Evolutionary conservation across 164 flowering plant genomes (phyloP).

Genomic region (Stephania japonica): DNA sequence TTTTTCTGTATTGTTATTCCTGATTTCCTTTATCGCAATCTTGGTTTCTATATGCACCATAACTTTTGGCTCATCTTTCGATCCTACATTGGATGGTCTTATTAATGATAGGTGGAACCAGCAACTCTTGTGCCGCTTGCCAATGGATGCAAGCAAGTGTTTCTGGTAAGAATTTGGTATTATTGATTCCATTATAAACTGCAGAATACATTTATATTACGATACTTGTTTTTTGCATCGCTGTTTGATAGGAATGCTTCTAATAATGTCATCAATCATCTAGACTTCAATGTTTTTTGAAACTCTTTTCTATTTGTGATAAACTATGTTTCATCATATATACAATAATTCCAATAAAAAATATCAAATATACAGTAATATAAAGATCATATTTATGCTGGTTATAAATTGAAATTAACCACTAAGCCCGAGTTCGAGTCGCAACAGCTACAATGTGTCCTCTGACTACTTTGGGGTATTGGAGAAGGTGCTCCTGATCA

Average conservation of each 20-base stretch:
- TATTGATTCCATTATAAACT: not conserved
- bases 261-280: not conserved
- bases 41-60: too few species aligned
- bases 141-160: slow-evolving; percentile 94
- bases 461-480: too few species aligned
- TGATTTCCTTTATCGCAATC: too few species aligned
- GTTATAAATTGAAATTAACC: not conserved
- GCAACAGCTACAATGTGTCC: too few species aligned
- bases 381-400: not conserved
- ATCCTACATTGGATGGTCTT: slow-evolving; percentile 5
- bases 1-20: too few species aligned
- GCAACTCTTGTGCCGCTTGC: slow-evolving; percentile 89
- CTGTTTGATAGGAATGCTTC: not conserved
- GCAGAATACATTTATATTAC: not conserved
- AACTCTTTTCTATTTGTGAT: too few species aligned
- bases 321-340: not conserved
- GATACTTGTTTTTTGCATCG: too few species aligned
- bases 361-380: too few species aligned
- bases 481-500: too few species aligned
- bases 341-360: too few species aligned
- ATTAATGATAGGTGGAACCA: slow-evolving; percentile 81
- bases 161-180: slow-evolving; percentile 48
- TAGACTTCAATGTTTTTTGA: too few species aligned
- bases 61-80: not conserved
- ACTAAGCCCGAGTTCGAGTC: too few species aligned